Base-by-base conservation (phyloP, 306 rosid species). In the Trifolium pratense region DNA sequence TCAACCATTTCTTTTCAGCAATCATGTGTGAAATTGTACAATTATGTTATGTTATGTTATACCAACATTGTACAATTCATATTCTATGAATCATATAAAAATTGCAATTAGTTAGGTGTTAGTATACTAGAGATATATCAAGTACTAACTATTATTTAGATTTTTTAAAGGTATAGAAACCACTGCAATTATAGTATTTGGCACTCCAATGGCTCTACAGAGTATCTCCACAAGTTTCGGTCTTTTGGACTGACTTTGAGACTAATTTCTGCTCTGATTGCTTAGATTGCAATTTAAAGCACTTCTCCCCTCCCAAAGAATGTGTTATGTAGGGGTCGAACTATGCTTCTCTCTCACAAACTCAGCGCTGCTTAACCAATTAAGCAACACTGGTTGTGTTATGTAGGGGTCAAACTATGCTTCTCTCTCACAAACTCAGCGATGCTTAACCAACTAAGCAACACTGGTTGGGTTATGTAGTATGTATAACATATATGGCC, bases 31-130 rank as follows among this genome's bases (percentile, higher is more conserved):
- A 55, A 43, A 32, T 65, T 58, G 14, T 65, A 26, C 21, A 60
- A 40, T 59, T 6, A 70, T 17, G 62, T 37, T 43, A 49, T 49
- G n/a, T 25, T 3, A 70, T 52, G 52, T 37, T 43, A 49, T 49
- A 49, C 55, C 26, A 52, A 52, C 55, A 14, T 48, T 48, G 15
- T 40, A 40, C 3, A 40, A 9, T 11, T 2, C 46, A 40, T 40
- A 11, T 3, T 40, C 5, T 40, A 40, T 40, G 5, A 40, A 12
- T 40, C 11, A 3, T 40, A 40, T 40, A 40, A 10, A 39, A 9
- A 9, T 36, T 9, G 9, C 7, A 36, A 36, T 36, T 36, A 36
- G 7, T 36, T 36, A 36, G 10, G 7, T 7, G 40, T 36, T 36
- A 5, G 40, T 36, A 5, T 7, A 36, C 40, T 10, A 36, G 2